phyloP scores from a whole-genome alignment of 176 grass and related monocot species.

The Triticum timopheevii region DNA sequence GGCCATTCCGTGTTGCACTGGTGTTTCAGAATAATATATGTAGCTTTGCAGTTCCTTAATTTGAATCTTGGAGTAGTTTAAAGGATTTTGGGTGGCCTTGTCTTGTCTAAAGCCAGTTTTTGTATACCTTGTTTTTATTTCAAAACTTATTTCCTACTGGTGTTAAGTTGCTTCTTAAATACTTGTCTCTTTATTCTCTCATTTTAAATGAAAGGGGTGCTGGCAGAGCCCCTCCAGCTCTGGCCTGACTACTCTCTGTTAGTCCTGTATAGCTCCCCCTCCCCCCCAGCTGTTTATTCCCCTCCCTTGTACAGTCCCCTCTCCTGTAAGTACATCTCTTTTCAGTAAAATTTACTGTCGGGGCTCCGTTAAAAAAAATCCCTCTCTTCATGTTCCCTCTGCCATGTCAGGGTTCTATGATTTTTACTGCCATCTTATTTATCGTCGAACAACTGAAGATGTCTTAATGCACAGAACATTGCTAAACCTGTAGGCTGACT shows the following conservation, averaged over 20 bases:
- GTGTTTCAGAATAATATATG: constrained; percentile 10
- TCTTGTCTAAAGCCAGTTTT: not conserved
- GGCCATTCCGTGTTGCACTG: not conserved
- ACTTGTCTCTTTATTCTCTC: not conserved
- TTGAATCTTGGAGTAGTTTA: constrained; percentile 10
- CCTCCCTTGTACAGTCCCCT: too few species aligned
- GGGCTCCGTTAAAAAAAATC: not conserved
- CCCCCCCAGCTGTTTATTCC: too few species aligned
- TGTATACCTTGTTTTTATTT: not conserved
- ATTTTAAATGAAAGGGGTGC: not conserved
- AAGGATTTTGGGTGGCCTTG: not conserved
- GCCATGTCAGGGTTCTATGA: not conserved
- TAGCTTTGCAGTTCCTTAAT: constrained; percentile 8
- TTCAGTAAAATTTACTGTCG: not conserved
- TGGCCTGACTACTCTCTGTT: not conserved
- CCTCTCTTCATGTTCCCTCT: not conserved
- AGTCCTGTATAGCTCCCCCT: too few species aligned
- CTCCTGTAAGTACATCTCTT: not conserved
- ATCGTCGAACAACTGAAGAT: constrained; percentile 11
- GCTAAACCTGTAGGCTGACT: not conserved
- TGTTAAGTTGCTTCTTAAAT: not conserved
- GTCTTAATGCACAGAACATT: constrained; percentile 5
- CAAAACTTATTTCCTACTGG: not conserved
- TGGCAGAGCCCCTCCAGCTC: not conserved
- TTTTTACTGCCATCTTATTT: not conserved